Evolutionary conservation across 1,284 basidiomycete genomes (phyloP), one percentile per base, ranked within the genome.

Genomic region (Cryptococcus hybrid): DNA sequence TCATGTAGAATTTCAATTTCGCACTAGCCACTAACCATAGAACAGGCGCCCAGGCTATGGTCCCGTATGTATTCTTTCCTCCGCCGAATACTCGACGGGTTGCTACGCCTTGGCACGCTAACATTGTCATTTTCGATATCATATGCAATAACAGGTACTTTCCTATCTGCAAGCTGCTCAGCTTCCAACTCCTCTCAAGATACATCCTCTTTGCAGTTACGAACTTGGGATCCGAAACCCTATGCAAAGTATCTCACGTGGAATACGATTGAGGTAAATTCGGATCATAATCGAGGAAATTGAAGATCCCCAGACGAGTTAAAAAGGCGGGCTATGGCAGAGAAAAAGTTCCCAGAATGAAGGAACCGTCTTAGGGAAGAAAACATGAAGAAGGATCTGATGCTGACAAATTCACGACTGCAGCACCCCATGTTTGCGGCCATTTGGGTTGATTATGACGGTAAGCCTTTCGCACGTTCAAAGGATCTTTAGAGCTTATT

Each of bases 361-460:
- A 18, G 12, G 5, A 39, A 12, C 34, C 7, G 11, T 35, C n/a
- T 18, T 18, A 18, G 18, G 18, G 18, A 2, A 18, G 2, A 2
- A 18, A 18, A 18, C 18, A 44, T 36, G 48, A 44, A 38, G 51
- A 11, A 15, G 39, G 12, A 24, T 18, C 12, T 15, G 13, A 3
- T n/a, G 44, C 55, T 51, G 40, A 58, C 45, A 9, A 43, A 35
- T 54, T 57, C 11, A 18, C 18, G 18, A 18, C 3, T 7, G 36
- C 38, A 70, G 67, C 72, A 75, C 51, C 74, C 74, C 11, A 74
- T 73, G 70, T 75, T 75, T 54, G 74, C 74, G 5, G 73, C 72
- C 24, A 73, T 74, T 45, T 76, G 70, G 73, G 70, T 71, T 5
- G 71, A 74, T 47, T 73, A 58, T 52, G 71, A 73, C 60, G 71